A percentile compares a stretch with the other conserved stretches of the same genome.
phyloP scores from a whole-genome alignment of 1,284 basidiomycete genomes.

The Boletellus deceptivus region DNA sequence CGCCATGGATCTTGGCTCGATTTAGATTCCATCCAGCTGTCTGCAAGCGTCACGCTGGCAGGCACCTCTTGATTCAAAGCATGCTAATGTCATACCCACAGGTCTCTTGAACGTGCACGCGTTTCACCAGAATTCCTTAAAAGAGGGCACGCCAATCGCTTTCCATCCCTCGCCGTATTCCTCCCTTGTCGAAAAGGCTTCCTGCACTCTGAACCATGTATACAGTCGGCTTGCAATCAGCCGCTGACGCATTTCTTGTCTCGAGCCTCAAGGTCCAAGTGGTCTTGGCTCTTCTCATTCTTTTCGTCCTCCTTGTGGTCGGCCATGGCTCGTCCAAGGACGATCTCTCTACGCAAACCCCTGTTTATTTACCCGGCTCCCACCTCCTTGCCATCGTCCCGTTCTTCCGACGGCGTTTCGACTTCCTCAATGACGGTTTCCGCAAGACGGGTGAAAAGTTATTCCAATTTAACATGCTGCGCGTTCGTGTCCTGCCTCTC shows the following conservation, averaged over 20 bases:
- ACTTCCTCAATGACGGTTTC: slow-evolving; percentile 70
- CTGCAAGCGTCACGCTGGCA: slow-evolving; percentile 17
- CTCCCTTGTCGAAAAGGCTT: slow-evolving; percentile 24
- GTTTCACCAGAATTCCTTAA: slow-evolving; percentile 18
- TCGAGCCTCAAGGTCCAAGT: slow-evolving; percentile 54
- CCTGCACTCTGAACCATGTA: slow-evolving; percentile 37
- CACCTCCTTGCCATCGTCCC: slow-evolving; percentile 56
- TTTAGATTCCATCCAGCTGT: slow-evolving; percentile 14
- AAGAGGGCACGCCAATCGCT: slow-evolving; percentile 24
- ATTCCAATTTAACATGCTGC: slow-evolving; percentile 66
- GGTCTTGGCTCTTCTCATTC: slow-evolving; percentile 52
- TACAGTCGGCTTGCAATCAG: slow-evolving; percentile 57
- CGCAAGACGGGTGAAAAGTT: slow-evolving; percentile 57
- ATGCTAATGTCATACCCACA: slow-evolving; percentile 29
- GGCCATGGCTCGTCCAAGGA: slow-evolving; percentile 41
- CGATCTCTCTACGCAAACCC: slow-evolving; percentile 39
- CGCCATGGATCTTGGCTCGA: slow-evolving; percentile 18
- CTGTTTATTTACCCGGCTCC: slow-evolving; percentile 53
- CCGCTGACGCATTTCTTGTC: slow-evolving; percentile 55
- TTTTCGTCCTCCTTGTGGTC: slow-evolving; percentile 50
- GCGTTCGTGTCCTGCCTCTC: slow-evolving; percentile 30
- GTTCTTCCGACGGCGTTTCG: slow-evolving; percentile 65
- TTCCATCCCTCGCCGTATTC: slow-evolving; percentile 22
- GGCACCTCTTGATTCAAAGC: slow-evolving; percentile 19
- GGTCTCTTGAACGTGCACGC: slow-evolving; percentile 23